phyloP scores from a whole-genome alignment of 208 protist species.

The Strigomonas oncopelti region DNA sequence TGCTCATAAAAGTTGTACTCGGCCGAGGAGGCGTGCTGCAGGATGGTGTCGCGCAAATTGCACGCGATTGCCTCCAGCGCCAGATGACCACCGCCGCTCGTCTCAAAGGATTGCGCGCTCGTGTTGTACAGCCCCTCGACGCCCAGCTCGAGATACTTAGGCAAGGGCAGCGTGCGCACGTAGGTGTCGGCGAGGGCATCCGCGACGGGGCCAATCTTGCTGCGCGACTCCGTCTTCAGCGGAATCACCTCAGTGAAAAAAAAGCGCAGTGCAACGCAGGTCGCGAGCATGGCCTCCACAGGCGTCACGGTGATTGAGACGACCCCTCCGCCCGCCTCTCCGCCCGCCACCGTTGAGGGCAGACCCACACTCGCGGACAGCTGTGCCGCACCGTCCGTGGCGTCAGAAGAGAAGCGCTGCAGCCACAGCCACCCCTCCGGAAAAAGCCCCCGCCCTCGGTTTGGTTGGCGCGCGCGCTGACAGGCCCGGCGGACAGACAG shows the following conservation, averaged over 20 bases:
- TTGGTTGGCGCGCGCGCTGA: constrained; percentile 32
- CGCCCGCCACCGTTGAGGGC: not conserved
- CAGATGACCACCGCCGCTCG: constrained; percentile 36
- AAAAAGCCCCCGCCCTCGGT: constrained; percentile 46
- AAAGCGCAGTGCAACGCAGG: constrained; percentile 60
- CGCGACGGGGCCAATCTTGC: not conserved
- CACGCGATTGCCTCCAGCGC: constrained; percentile 66
- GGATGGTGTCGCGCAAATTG: constrained; percentile 65
- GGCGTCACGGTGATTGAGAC: constrained; percentile 56
- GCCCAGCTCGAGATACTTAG: constrained; percentile 35
- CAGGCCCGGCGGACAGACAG: not conserved
- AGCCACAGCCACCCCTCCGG: constrained; percentile 65
- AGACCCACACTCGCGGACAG: not conserved
- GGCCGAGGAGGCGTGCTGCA: constrained; percentile 38
- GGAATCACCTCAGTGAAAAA: constrained; percentile 33
- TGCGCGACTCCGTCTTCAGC: not conserved
- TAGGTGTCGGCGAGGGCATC: constrained; percentile 42
- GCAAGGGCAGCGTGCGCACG: constrained; percentile 43
- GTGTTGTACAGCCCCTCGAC: constrained; percentile 48
- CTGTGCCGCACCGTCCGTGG: constrained; percentile 2
- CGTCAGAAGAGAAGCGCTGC: constrained; percentile 42
- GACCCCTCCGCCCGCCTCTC: constrained; percentile 5
- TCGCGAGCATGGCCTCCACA: constrained; percentile 62
- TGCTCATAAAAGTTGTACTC: constrained; percentile 66
- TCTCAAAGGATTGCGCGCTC: constrained; percentile 11